These are phyloP conservation scores for Nadsonia commutata DNA, from an alignment of 1,139 yeast species.

Conservation along the genomic window DNA sequence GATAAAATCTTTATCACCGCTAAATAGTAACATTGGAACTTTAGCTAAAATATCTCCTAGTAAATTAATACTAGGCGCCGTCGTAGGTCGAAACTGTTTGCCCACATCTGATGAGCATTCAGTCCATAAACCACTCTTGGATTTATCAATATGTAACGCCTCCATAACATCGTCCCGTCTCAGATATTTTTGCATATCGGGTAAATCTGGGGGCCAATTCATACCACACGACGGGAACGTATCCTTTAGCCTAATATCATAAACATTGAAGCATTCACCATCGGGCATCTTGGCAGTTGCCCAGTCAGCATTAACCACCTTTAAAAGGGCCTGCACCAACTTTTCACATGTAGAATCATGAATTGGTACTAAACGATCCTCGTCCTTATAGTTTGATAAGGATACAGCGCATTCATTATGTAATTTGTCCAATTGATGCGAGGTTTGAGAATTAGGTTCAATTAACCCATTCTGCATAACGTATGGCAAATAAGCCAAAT, in stretches of 20 bases:
- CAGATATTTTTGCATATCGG: conserved; percentile 45
- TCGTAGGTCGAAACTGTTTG: conserved; percentile 34
- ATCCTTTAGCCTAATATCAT: conserved; percentile 61
- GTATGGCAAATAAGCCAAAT: conserved; percentile 68
- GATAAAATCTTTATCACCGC: conserved; percentile 79
- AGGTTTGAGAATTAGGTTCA: conserved; percentile 17
- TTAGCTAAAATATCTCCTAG: conserved; percentile 46
- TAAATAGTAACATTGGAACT: conserved; percentile 57
- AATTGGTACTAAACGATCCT: conserved; percentile 15
- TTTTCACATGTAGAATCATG: conserved; percentile 19
- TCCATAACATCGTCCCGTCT: conserved; percentile 38
- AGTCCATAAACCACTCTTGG: conserved; percentile 37
- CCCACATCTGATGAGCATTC: conserved; percentile 64
- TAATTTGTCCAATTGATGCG: conserved; percentile 19
- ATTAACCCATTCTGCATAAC: conserved; percentile 47
- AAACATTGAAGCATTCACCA: conserved; percentile 57
- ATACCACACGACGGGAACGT: conserved; percentile 77
- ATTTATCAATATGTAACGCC: conserved; percentile 30
- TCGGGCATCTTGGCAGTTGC: conserved; percentile 14
- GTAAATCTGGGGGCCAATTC: conserved; percentile 83
- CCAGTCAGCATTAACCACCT: conserved; percentile 10
- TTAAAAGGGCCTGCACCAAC: conserved; percentile 14
- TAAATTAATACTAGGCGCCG: conserved; percentile 48
- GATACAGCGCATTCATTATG: conserved; percentile 19
- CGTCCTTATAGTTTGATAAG: conserved; percentile 17